phyloP scores from a whole-genome alignment of 441 rosid species.

The Monsonia emarginata region DNA sequence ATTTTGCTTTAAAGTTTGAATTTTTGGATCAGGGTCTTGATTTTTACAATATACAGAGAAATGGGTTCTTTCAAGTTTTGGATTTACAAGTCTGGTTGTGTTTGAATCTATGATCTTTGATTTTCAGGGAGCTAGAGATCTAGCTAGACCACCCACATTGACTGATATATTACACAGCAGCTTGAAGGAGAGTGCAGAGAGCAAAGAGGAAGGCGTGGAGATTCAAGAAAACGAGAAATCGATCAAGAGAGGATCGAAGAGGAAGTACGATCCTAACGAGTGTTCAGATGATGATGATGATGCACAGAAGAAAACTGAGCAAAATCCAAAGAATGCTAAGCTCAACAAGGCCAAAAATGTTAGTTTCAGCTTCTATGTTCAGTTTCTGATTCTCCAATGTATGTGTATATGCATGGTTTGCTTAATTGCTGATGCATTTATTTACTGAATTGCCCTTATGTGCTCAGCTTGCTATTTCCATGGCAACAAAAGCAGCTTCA shows the following conservation, averaged over 20 bases:
- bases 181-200: conserved; percentile 27
- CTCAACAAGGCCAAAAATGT: conserved; percentile 66
- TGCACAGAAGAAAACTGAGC: conserved; percentile 27
- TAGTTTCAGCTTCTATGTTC: conserved; percentile 10
- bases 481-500: conserved; percentile 70
- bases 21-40: not conserved
- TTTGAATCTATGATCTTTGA: not conserved
- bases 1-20: not conserved
- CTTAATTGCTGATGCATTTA: not conserved
- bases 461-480: conserved; percentile 69
- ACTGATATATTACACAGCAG: conserved; percentile 51
- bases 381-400: not conserved
- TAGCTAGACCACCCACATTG: conserved; percentile 67
- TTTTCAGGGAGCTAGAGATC: conserved; percentile 64
- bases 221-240: conserved; percentile 1
- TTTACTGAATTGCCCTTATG: not conserved
- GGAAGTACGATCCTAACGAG: conserved; percentile 44
- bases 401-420: not conserved
- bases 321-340: conserved; percentile 31
- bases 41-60: not conserved
- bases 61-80: not conserved
- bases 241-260: conserved; percentile 38
- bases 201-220: conserved; percentile 22
- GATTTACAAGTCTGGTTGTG: not conserved
- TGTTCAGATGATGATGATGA: conserved; percentile 25